phyloP scores from a whole-genome alignment of 2,329 filamentous ascomycete genomes.

The Paramyrothecium roridum region DNA sequence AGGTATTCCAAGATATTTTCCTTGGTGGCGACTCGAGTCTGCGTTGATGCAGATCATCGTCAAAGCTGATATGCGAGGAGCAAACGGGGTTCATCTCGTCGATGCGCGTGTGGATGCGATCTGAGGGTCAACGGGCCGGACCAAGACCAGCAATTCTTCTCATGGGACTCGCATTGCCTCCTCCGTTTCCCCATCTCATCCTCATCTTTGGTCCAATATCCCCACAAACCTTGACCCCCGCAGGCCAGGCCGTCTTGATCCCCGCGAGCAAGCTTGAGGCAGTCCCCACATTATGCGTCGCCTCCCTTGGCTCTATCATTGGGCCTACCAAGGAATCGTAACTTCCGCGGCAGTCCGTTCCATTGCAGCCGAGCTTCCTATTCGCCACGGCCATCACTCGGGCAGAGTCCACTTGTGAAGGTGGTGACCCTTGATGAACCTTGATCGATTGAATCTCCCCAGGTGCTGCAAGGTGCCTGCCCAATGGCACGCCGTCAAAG shows the following conservation, averaged over 20 bases:
- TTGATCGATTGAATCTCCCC: background rate
- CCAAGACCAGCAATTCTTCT: background rate
- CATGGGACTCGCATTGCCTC: background rate
- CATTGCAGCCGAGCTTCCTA: background rate
- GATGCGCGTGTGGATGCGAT: background rate
- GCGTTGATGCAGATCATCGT: background rate
- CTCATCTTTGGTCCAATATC: background rate
- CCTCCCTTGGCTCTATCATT: background rate
- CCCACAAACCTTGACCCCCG: background rate
- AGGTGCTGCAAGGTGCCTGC: background rate
- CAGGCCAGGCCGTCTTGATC: background rate
- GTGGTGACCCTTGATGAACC: background rate
- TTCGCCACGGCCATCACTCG: background rate
- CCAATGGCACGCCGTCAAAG: background rate
- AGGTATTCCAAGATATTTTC: background rate
- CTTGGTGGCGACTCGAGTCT: background rate
- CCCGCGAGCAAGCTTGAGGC: background rate
- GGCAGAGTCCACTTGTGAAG: background rate
- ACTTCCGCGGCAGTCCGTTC: background rate
- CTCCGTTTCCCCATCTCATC: background rate
- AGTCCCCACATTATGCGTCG: background rate
- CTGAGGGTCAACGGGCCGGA: background rate
- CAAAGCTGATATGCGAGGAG: background rate
- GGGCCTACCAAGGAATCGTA: background rate
- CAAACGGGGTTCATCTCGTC: background rate